Base-by-base conservation (phyloP, 371 early-diverging fungal species). In the Mycotypha africana region DNA sequence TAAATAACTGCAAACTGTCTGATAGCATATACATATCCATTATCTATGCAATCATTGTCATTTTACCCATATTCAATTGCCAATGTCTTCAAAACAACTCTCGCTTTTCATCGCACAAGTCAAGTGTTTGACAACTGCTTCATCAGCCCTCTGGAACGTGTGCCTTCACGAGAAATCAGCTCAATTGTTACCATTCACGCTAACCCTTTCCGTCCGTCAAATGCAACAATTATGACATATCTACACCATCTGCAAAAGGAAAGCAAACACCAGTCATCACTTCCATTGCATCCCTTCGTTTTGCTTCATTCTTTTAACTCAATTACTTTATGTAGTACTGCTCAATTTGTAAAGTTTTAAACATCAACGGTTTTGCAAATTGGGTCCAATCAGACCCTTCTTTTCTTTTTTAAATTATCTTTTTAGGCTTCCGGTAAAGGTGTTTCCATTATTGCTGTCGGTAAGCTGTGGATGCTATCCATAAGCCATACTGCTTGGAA, bases 191-290 rank as follows among this genome's bases (percentile, higher is more conserved):
- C 40, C 48, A 40, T 40, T 47, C 33, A 47, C 40, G 48, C 48
- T 40, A 47, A 22, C 40, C 38, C 48, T 47, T 47, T 47, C 48
- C 48, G 40, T 39, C 40, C 30, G 40, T 47, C 40, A 47, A 47
- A 47, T 47, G 48, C 48, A 47, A 39, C 48, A 47, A 47, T 47
- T 47, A 47, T 47, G 48, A 40, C n/a, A 47, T 47, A 47, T 39
- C 48, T 34, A 40, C 40, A 33, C 40, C 40, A 40, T 31, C 32
- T 40, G 40, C 48, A 47, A 47, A 47, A 47, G 48, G 40, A 47
- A 47, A 47, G 48, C 48, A 47, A 40, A 24, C 40, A 47, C 48
- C 48, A 39, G 48, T 26, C 48, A 40, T 28, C 40, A 47, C 39
- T 33, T 30, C 24, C 40, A 47, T 47, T 39, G 24, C 38, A 39